Base-by-base conservation (phyloP, 1,139 yeast genomes). In the Taiozyma sp. region DNA sequence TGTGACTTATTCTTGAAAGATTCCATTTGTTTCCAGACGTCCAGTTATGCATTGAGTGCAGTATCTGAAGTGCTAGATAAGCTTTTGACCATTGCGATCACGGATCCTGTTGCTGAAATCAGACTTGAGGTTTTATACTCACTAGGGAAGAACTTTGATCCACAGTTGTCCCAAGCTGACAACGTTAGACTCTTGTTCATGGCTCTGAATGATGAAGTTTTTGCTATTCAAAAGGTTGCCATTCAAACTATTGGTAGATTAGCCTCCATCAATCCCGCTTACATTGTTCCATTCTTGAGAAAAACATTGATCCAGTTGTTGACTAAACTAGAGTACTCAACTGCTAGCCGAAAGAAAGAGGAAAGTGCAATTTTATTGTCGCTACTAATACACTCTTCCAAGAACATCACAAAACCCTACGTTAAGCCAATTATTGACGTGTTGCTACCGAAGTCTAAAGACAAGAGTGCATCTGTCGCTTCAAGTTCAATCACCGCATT, bases 111-210 rank as follows among this genome's bases (percentile, higher is more conserved):
- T 14, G 82, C 89, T 0, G 97, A 89, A 50, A 88, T 91, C 44
- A 73, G 99, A 50, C 70, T 86, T 14, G 91, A 88, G 54, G 90
- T 95, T 0, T 72, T 95, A 51, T 77, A 77, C 47, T 78, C 93
- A 45, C 72, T 95, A 45, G 88, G 88, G 40, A 80, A 83, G 3
- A 77, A 79, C 52, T 86, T 93, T 62, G 97, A 93, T 62, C 89
- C 97, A 0, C 99, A 93, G 61, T 70, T 95, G 45, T 88, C 97
- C 0, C 98, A 93, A 66, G 96, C 97, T 0, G 96, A 87, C 56
- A 91, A 90, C 63, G 95, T 91, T 24, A 76, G 90, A 51, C 69
- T 91, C 30, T 71, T 95, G 39, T 88, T 93, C 62, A 88, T 91
- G 74, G 95, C 97, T 0, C 72, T 93, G 50, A 88, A 95, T 63